A percentile compares a stretch with the other conserved stretches of the same genome.
These are phyloP conservation scores for Durotheca rogersii DNA, from an alignment of 495 filamentous ascomycete species.

Conservation along the genomic window DNA sequence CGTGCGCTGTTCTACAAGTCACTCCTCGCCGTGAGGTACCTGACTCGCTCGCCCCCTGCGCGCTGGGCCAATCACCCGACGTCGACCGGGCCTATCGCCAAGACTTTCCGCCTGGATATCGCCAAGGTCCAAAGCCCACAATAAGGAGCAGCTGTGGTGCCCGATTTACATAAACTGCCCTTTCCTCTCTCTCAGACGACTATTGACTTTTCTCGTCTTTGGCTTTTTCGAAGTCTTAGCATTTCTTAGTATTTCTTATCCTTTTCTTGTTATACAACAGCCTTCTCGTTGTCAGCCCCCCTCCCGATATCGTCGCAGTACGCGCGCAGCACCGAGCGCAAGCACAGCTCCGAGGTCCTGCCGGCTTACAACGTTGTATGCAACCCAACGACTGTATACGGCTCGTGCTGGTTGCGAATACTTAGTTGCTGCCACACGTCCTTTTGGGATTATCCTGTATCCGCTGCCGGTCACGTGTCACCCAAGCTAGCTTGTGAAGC, in stretches of 20 bases:
- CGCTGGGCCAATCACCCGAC: constrained; percentile 24
- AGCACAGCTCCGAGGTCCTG: no score
- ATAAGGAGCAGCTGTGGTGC: constrained; percentile 49
- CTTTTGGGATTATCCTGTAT: no score
- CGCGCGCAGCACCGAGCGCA: no score
- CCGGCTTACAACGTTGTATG: no score
- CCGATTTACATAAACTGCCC: constrained; percentile 45
- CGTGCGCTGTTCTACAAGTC: constrained; percentile 10
- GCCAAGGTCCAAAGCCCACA: constrained; percentile 45
- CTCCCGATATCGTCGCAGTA: no score
- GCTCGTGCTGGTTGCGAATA: no score
- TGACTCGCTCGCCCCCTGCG: constrained; percentile 26
- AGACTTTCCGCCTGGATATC: constrained; percentile 49
- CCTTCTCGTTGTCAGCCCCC: no score
- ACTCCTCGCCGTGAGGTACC: constrained; percentile 26
- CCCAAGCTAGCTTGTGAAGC: no score
- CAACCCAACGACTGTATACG: no score
- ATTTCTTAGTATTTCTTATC: constrained; percentile 15
- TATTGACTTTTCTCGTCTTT: constrained; percentile 22
- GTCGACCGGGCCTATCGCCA: constrained; percentile 38
- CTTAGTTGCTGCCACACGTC: no score
- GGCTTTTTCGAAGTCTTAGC: constrained; percentile 19
- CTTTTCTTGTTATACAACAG: constrained; percentile 18
- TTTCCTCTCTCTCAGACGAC: constrained; percentile 30
- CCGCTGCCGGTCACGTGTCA: no score